phyloP scores from a whole-genome alignment of 2,329 filamentous ascomycete species.

The Thermomyces lanuginosus region DNA sequence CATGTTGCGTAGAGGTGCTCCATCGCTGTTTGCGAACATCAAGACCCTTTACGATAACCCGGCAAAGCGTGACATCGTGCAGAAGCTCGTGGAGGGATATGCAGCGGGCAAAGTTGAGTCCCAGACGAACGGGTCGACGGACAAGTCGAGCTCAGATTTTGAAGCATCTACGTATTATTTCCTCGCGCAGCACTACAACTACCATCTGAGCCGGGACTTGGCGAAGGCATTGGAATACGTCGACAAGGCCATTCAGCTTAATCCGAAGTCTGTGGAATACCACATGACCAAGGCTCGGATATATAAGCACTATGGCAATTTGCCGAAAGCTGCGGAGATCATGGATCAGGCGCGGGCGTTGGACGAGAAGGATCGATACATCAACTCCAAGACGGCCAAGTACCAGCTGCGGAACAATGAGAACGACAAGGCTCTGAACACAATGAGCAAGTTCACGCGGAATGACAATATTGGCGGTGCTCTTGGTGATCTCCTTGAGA shows the following conservation, averaged over 20 bases:
- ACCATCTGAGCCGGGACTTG: slow-evolving; percentile 70
- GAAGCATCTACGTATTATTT: slow-evolving; percentile 75
- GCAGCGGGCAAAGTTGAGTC: slow-evolving; percentile 37
- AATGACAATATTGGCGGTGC: slow-evolving; percentile 80
- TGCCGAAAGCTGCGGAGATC: slow-evolving; percentile 59
- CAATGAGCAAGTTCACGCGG: slow-evolving; percentile 84
- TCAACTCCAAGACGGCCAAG: slow-evolving; percentile 96
- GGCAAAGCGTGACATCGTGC: slow-evolving; percentile 61
- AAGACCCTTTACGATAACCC: slow-evolving; percentile 76
- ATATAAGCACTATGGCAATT: slow-evolving; percentile 75
- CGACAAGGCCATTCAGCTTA: slow-evolving; percentile 64
- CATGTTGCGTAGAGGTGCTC: slow-evolving; percentile 83
- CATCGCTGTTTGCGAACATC: slow-evolving; percentile 90
- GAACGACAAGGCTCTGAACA: slow-evolving; percentile 69
- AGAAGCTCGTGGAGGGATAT: slow-evolving; percentile 64
- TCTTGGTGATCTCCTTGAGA: slow-evolving; percentile 79
- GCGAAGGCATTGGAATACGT: slow-evolving; percentile 66
- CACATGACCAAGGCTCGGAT: slow-evolving; percentile 91
- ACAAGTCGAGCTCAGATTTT: slow-evolving; percentile 39
- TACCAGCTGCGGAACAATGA: slow-evolving; percentile 90
- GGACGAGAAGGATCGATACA: slow-evolving; percentile 84
- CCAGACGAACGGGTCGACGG: slow-evolving; percentile 34
- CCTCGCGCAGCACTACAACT: slow-evolving; percentile 94
- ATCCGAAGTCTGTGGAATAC: slow-evolving; percentile 72
- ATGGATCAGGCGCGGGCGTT: slow-evolving; percentile 79